Conservation (phyloP, 108 stramenopile genomes). For the Asterionellopsis glacialis region DNA sequence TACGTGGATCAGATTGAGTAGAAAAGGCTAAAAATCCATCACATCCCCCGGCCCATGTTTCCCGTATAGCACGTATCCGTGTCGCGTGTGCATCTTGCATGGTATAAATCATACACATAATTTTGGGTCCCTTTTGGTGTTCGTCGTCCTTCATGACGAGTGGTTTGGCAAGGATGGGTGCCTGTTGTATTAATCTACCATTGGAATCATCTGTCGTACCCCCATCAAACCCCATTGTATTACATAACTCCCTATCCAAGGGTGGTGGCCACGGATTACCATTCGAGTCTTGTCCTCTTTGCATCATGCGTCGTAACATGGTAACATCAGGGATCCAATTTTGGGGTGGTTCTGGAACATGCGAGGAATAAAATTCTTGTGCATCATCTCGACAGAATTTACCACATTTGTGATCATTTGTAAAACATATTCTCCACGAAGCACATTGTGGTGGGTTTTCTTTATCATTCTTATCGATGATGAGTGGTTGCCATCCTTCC, state of each 20-base stretch:
- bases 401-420: slow-evolving; percentile 24
- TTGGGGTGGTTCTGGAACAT: slow-evolving; percentile 10
- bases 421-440: slow-evolving; percentile 63
- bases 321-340: slow-evolving; percentile 74
- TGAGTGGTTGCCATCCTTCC: slow-evolving; percentile 61
- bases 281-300: slow-evolving; percentile 45
- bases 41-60: slow-evolving; percentile 63
- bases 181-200: slow-evolving; percentile 28
- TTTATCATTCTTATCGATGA: slow-evolving; percentile 22
- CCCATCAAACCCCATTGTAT: slow-evolving; percentile 38
- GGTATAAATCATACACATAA: slow-evolving; percentile 78
- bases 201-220: slow-evolving; percentile 29
- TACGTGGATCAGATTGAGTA: slow-evolving; percentile 34
- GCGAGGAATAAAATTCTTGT: slow-evolving; percentile 29
- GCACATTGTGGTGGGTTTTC: no score
- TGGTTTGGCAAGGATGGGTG: slow-evolving; percentile 27
- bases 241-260: slow-evolving; percentile 49
- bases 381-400: slow-evolving; percentile 44
- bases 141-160: slow-evolving; percentile 15
- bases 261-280: slow-evolving; percentile 73
- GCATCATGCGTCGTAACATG: slow-evolving; percentile 54
- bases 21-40: slow-evolving; percentile 90
- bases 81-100: slow-evolving; percentile 56
- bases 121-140: slow-evolving; percentile 29
- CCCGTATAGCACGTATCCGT: slow-evolving; percentile 34